phyloP scores from a whole-genome alignment of 768 basidiomycete genomes.

The Pisolithus albus region DNA sequence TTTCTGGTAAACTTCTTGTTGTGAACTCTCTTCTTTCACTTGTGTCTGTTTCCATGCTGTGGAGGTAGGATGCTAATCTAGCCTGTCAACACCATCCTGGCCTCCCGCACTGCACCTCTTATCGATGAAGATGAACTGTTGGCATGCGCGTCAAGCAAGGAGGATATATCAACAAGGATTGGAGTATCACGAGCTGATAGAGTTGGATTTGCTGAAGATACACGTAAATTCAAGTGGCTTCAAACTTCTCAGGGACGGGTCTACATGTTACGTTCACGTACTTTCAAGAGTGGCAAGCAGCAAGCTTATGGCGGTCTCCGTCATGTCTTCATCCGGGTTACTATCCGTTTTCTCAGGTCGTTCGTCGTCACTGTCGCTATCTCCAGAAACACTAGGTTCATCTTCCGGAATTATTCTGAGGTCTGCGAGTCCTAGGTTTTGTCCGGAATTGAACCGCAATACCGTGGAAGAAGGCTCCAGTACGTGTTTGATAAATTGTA shows the following conservation, averaged over 20 bases:
- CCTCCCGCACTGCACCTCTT: conserved; percentile 64
- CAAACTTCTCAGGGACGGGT: background rate
- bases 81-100: conserved; percentile 80
- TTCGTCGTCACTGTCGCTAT: conserved; percentile 54
- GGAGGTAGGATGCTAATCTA: conserved; percentile 60
- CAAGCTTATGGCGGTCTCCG: conserved; percentile 70
- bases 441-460: conserved; percentile 3
- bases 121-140: conserved; percentile 42
- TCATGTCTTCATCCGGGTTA: conserved; percentile 55
- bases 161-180: conserved; percentile 64
- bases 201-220: conserved; percentile 40
- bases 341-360: conserved; percentile 33
- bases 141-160: conserved; percentile 52
- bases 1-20: conserved; percentile 74
- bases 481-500: conserved; percentile 80
- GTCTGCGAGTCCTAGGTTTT: conserved; percentile 27
- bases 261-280: conserved; percentile 23
- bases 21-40: conserved; percentile 28
- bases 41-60: conserved; percentile 18
- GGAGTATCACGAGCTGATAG: conserved; percentile 56
- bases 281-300: conserved; percentile 86
- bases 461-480: conserved; percentile 38
- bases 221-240: background rate
- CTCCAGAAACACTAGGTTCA: conserved; percentile 37
- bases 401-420: conserved; percentile 33